Evolutionary conservation across 106 monocot genomes (phyloP).

Genomic region (Gastrodia elata): DNA sequence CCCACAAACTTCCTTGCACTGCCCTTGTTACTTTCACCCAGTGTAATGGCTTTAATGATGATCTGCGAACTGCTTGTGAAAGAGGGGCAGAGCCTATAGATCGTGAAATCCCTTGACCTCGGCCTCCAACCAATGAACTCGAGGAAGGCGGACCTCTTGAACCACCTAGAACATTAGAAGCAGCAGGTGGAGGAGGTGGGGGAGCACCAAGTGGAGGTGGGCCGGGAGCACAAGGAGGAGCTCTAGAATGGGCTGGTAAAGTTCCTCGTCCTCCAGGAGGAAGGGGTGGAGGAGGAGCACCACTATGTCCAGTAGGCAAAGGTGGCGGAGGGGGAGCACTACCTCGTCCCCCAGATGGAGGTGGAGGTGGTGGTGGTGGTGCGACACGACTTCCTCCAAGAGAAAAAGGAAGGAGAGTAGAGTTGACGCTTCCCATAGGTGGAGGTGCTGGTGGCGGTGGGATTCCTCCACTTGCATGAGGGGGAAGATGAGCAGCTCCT

Average conservation of each 20-base stretch:
- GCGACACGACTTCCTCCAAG: not conserved
- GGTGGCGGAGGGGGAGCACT: constrained; percentile 27
- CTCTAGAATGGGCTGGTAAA: constrained; percentile 31
- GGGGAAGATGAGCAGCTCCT: not conserved
- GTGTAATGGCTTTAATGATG: constrained; percentile 81
- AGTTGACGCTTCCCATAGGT: not conserved
- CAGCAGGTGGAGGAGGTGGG: constrained; percentile 25
- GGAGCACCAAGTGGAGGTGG: constrained; percentile 52
- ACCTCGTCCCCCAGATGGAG: constrained; percentile 9
- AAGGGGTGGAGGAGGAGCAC: constrained; percentile 19
- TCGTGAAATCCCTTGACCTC: constrained; percentile 47
- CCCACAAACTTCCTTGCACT: constrained; percentile 96
- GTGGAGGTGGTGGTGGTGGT: constrained; percentile 13
- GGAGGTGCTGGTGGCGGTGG: not conserved
- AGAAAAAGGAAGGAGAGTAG: not conserved
- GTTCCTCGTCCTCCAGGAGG: constrained; percentile 6
- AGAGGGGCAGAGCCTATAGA: constrained; percentile 11
- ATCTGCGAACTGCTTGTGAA: constrained; percentile 34
- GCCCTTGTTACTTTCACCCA: constrained; percentile 98
- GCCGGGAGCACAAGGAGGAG: constrained; percentile 9
- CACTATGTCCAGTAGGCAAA: constrained; percentile 11
- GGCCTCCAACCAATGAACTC: constrained; percentile 15
- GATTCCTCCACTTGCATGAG: not conserved
- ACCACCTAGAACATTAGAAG: not conserved
- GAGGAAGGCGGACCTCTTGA: constrained; percentile 7